phyloP scores from a whole-genome alignment of 192 early-diverging fungal genomes.

The Coemansia sp. region DNA sequence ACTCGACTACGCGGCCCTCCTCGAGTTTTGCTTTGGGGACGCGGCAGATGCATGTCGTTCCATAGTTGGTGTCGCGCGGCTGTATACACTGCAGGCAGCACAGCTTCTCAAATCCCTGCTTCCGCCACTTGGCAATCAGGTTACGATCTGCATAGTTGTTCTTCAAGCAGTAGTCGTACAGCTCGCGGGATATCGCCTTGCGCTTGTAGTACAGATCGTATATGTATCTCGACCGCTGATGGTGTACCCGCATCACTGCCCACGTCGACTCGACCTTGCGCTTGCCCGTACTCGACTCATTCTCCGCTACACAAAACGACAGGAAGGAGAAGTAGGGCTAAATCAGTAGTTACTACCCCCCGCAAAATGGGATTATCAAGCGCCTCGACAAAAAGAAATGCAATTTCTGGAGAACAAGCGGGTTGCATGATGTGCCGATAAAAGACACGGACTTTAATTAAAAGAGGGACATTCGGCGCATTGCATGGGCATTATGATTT shows the following conservation, averaged over 20 bases:
- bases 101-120: constrained; percentile 94
- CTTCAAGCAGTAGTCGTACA: constrained; percentile 93
- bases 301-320: constrained; percentile 92
- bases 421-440: too few species aligned
- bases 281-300: constrained; percentile 89
- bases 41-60: constrained; percentile 95
- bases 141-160: constrained; percentile 84
- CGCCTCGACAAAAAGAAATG: too few species aligned
- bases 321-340: too few species aligned
- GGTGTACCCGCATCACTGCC: constrained; percentile 93
- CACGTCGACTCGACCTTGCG: constrained; percentile 88
- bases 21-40: constrained; percentile 88
- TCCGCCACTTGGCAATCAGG: constrained; percentile 98
- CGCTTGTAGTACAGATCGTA: constrained; percentile 97
- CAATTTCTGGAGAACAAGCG: too few species aligned
- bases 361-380: too few species aligned
- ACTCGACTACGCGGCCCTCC: constrained; percentile 87
- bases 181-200: constrained; percentile 82
- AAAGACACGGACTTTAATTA: too few species aligned
- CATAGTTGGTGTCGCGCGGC: constrained; percentile 93
- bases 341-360: too few species aligned
- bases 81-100: constrained; percentile 98
- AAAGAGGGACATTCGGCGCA: too few species aligned
- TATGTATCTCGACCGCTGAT: constrained; percentile 94
- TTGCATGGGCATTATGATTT: too few species aligned